Evolutionary conservation across 2,329 filamentous ascomycete genomes (phyloP).

Genomic region (Chrysoporthe austroafricana): DNA sequence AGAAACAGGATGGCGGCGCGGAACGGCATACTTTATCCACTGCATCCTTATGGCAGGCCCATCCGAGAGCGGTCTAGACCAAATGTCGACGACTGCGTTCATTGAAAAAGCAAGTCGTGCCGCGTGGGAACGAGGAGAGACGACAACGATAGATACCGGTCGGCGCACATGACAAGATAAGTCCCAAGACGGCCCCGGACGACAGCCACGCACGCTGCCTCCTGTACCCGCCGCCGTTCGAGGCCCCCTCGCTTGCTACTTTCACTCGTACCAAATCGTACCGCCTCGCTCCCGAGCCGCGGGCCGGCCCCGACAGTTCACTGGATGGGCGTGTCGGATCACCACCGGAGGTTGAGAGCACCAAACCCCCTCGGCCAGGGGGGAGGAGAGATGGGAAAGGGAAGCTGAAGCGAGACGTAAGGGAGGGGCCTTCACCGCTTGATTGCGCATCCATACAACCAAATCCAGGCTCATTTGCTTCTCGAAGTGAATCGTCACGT

Average conservation of each 20-base stretch:
- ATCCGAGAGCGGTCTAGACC: not conserved
- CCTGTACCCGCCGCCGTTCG: conserved; percentile 8
- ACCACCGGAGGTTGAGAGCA: not conserved
- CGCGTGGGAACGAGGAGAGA: not conserved
- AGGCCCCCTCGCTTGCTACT: not conserved
- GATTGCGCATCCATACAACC: conserved; percentile 2
- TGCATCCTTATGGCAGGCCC: not conserved
- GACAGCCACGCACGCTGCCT: conserved; percentile 7
- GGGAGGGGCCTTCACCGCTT: conserved; percentile 26
- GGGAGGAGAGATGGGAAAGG: not conserved
- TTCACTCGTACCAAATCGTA: not conserved
- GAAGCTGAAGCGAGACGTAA: conserved; percentile 11
- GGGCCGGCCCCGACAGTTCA: not conserved
- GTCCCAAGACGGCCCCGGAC: not conserved
- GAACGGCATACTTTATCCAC: not conserved
- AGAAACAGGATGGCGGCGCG: not conserved
- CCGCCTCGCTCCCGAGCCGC: not conserved
- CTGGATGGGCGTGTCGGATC: not conserved
- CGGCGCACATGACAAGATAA: not conserved
- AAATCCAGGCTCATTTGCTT: conserved; percentile 15
- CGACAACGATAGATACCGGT: not conserved
- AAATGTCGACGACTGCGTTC: not conserved
- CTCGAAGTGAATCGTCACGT: conserved; percentile 26
- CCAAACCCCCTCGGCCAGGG: not conserved
- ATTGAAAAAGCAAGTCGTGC: not conserved